Evolutionary conservation across 768 basidiomycete genomes (phyloP), one percentile per base, ranked within the genome.

Genomic region (Lentinus brumalis): DNA sequence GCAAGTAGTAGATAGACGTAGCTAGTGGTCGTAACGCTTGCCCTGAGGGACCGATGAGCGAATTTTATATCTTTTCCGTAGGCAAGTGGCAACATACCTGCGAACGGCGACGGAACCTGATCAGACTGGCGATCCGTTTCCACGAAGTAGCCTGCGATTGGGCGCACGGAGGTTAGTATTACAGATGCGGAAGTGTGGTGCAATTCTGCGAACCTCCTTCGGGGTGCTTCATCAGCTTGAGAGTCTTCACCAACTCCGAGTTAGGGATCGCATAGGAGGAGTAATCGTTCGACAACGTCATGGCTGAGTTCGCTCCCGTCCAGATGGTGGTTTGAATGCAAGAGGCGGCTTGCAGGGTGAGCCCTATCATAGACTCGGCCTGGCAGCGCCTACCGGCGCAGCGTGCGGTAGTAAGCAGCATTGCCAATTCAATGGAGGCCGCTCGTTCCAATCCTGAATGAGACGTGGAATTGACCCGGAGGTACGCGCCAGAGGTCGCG

Each of bases 1-100:
- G 73, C 18, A 85, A 70, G 65, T 83, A 85, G 71, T 79, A 81
- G 42, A 83, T 83, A 26, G 78, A 71, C 0, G 80, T 82, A 26
- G 76, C 76, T 15, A 83, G 66, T 11, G 73, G 66, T 4, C 78
- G 72, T 11, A 60, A 60, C 32, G 70, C 65, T 18, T 68, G 64
- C 4, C n/a, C 53, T 51, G 40, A 9, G 11, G 14, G 3, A 21
- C 1, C 18, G 9, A n/a, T 11, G 2, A 12, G 9, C 1, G 15
- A 18, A 12, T 4, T 39, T 3, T 51, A 4, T 9, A n/a, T n/a
- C n/a, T 52, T 52, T 42, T 32, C 29, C 16, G 21, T n/a, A 26
- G 21, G 21, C 8, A 18, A 5, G n/a, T 26, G 35, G 11, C 11
- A 11, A 26, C 67, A 42, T 55, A 75, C 76, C 67, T 9, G 75